Base-by-base conservation (phyloP, 2,329 filamentous ascomycete genomes). In the Dactylellina leptospora region DNA sequence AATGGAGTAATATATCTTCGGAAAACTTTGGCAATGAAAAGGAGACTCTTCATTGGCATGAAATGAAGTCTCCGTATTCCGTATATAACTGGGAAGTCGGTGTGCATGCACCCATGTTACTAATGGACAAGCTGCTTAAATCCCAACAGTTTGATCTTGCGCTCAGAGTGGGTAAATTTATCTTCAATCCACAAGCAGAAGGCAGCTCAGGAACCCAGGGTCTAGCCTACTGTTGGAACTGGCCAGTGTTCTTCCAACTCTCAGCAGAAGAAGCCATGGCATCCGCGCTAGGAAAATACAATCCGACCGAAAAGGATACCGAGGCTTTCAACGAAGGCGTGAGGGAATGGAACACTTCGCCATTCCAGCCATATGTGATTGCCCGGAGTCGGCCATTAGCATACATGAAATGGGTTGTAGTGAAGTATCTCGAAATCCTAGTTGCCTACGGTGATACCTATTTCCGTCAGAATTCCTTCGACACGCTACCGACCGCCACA, bases 371-470 rank as follows among this genome's bases (percentile, higher is more conserved):
- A 0, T 74, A 78, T 71, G 25, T 73, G 0, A 48, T 77, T 0
- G 77, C 78, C 2, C 74, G 78, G 0, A 42, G 16, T 2, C 55
- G 78, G 11, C 75, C 76, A 0, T 27, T 75, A 1, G 74, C 76
- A 1, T 80, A 79, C 62, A 79, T 79, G 79, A 79, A 78, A 53
- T 74, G 75, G 71, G 56, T 77, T 6, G 78, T 76, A 3, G 75
- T 78, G 63, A 78, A 77, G 55, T 80, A 80, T 71, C 75, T 79
- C 27, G 71, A 77, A 44, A 77, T 77, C 44, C 74, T 79, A 3
- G 75, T 80, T 13, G 77, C 75, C 3, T 69, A 59, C 20, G 78
- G 78, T 1, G 78, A 80, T 45, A 59, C 61, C 9, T 76, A 76
- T 23, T 79, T 79, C 71, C 59, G 48, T 2, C 40, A 63, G 16